These are phyloP conservation scores for Stephanodiscus minutulus DNA, from an alignment of 108 stramenopile species.

Conservation along the genomic window DNA sequence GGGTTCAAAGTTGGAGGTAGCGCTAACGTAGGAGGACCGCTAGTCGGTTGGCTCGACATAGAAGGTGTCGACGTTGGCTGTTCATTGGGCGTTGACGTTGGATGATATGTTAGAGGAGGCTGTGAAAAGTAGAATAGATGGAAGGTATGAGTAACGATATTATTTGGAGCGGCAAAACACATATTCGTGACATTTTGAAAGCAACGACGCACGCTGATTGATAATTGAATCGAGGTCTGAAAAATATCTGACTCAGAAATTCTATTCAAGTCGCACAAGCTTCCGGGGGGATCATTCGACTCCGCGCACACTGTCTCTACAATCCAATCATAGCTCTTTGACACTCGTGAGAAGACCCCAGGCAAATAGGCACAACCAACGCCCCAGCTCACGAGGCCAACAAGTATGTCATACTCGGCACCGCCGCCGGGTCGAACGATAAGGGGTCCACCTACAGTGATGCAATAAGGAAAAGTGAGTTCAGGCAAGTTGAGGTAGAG, in stretches of 20 bases:
- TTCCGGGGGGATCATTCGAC: constrained; percentile 2
- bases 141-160: not conserved
- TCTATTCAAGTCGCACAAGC: constrained; percentile 8
- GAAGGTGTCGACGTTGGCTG: not conserved
- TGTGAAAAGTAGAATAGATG: not conserved
- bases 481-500: not conserved
- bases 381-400: constrained; percentile 43
- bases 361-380: constrained; percentile 20
- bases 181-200: not conserved
- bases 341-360: constrained; percentile 16
- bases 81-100: not conserved
- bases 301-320: not conserved
- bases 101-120: not conserved
- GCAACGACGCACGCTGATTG: not conserved
- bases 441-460: constrained; percentile 16
- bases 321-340: constrained; percentile 9
- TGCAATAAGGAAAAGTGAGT: not conserved
- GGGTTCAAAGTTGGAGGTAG: not conserved
- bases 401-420: constrained; percentile 22
- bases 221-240: not conserved
- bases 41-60: not conserved
- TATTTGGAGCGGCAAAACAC: not conserved
- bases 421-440: constrained; percentile 18
- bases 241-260: not conserved
- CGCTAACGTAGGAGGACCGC: not conserved